Evolutionary conservation across 257 asterid species (phyloP).

Genomic region (Scutellaria baicalensis): DNA sequence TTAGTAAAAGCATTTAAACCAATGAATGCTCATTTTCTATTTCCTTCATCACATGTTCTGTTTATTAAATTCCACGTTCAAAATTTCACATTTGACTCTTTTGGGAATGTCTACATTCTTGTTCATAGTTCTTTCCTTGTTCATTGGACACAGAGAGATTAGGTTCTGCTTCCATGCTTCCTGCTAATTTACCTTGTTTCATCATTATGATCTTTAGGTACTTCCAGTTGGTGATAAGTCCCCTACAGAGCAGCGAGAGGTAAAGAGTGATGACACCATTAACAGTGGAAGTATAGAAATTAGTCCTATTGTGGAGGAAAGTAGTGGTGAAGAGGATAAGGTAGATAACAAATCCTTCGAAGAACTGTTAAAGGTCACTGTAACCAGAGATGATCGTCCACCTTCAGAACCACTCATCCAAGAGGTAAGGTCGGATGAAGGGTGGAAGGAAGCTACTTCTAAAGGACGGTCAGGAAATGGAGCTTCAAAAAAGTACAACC

Average conservation of each 20-base stretch:
- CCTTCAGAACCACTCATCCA: slow-evolving; percentile 27
- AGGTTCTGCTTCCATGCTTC: slow-evolving; percentile 14
- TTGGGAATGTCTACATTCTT: background rate
- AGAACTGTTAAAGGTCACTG: slow-evolving; percentile 19
- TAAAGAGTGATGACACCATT: slow-evolving; percentile 27
- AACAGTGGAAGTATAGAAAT: slow-evolving; percentile 25
- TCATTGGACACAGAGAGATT: background rate
- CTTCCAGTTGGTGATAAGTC: slow-evolving; percentile 44
- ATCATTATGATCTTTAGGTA: slow-evolving; percentile 43
- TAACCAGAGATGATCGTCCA: slow-evolving; percentile 18
- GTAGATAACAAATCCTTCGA: slow-evolving; percentile 22
- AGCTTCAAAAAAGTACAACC: slow-evolving; percentile 48
- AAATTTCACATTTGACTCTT: background rate
- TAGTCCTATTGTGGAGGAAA: slow-evolving; percentile 22
- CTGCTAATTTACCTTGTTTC: slow-evolving; percentile 18
- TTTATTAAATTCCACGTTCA: background rate
- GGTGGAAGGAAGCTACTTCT: slow-evolving; percentile 93
- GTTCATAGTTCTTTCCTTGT: background rate
- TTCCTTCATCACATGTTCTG: background rate
- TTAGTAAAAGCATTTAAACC: background rate
- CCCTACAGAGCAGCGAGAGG: slow-evolving; percentile 44
- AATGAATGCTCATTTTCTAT: background rate
- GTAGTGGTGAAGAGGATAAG: slow-evolving; percentile 33
- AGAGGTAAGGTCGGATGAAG: slow-evolving; percentile 69
- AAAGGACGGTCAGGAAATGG: slow-evolving; percentile 66